phyloP scores from a whole-genome alignment of 2,329 filamentous ascomycete genomes.

The Colletotrichum costaricense region DNA sequence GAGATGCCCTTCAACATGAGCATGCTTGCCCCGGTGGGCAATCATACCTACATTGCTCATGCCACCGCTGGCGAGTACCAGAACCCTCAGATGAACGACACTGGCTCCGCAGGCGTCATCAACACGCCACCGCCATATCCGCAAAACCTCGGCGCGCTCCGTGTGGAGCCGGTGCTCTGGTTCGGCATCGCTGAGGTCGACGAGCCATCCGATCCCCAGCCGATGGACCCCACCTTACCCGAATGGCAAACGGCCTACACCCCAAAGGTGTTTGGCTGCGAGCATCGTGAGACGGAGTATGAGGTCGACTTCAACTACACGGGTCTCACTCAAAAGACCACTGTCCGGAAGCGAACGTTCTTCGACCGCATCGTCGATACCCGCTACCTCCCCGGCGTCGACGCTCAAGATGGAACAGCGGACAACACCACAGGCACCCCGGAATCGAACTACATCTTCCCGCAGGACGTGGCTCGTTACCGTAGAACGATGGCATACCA shows the following conservation, averaged over 20 bases:
- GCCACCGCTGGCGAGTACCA: conserved; percentile 44
- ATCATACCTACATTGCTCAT: conserved; percentile 45
- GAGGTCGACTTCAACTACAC: conserved; percentile 43
- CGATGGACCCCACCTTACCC: conserved; percentile 35
- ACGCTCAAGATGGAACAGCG: conserved; percentile 45
- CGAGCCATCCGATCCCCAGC: conserved; percentile 37
- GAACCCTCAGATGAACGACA: conserved; percentile 38
- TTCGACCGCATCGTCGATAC: conserved; percentile 44
- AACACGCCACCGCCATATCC: conserved; percentile 38
- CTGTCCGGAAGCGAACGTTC: conserved; percentile 37
- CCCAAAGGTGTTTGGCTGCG: conserved; percentile 48
- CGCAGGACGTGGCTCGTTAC: conserved; percentile 40
- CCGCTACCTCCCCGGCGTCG: conserved; percentile 36
- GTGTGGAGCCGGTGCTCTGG: conserved; percentile 49
- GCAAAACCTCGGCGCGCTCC: conserved; percentile 45
- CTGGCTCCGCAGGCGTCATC: conserved; percentile 42
- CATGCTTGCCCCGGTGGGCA: conserved; percentile 43
- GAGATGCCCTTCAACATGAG: conserved; percentile 42
- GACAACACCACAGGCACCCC: conserved; percentile 46
- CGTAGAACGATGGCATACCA: conserved; percentile 46
- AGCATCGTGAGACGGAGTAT: conserved; percentile 48
- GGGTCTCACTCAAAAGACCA: conserved; percentile 41
- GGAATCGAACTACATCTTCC: conserved; percentile 42
- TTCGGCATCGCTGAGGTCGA: conserved; percentile 46
- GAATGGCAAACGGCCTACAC: conserved; percentile 44